phyloP scores from a whole-genome alignment of 106 monocot species.

The Dactylorhiza incarnata region DNA sequence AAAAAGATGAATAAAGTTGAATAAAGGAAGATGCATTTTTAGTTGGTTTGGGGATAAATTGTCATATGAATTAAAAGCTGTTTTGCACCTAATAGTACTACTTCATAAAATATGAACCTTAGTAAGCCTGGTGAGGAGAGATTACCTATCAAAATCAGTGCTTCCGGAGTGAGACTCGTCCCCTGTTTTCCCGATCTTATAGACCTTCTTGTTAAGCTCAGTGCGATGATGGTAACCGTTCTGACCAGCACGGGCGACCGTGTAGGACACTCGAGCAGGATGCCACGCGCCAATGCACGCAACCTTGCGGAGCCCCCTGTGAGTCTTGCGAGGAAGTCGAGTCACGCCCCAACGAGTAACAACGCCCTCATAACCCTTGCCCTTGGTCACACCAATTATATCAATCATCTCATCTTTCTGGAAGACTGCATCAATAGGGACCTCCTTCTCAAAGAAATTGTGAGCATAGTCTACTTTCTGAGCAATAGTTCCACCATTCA shows the following conservation, averaged over 20 bases:
- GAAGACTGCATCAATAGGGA: slow-evolving; percentile 48
- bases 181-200: slow-evolving; percentile 46
- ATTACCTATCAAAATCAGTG: slow-evolving; percentile 52
- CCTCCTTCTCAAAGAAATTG: slow-evolving; percentile 52
- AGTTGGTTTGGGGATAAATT: no score
- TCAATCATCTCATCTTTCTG: slow-evolving; percentile 71
- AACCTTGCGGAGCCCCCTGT: slow-evolving; percentile 56
- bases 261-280: slow-evolving; percentile 62
- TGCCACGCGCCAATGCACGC: slow-evolving; percentile 78
- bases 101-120: neutral
- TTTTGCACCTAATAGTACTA: neutral
- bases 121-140: neutral
- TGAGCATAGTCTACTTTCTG: slow-evolving; percentile 61
- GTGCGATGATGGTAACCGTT: slow-evolving; percentile 70
- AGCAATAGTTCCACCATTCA: slow-evolving; percentile 42
- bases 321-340: slow-evolving; percentile 61
- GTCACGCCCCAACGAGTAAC: slow-evolving; percentile 73
- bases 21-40: no score
- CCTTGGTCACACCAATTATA: slow-evolving; percentile 57
- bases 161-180: slow-evolving; percentile 43
- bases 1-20: no score
- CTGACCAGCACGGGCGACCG: slow-evolving; percentile 65
- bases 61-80: no score
- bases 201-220: slow-evolving; percentile 66
- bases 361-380: slow-evolving; percentile 65